Evolutionary conservation across 495 filamentous ascomycete genomes (phyloP), one percentile per base, ranked within the genome.

Genomic region (Hyaloscypha hepaticicola): DNA sequence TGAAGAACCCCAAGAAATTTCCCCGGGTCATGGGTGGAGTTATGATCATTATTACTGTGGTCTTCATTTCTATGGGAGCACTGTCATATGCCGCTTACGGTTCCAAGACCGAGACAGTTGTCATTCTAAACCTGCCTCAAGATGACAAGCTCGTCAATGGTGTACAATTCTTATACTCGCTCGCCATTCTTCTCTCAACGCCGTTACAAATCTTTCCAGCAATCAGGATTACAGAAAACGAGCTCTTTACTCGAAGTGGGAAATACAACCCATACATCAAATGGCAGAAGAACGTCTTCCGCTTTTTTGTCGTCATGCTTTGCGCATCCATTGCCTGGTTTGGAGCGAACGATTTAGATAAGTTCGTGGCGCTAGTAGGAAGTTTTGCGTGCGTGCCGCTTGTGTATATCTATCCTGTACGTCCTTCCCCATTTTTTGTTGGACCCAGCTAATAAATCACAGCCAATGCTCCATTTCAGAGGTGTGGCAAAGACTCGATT

Each of bases 351-450:
- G 89, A 97, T 78, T 80, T 99, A 61, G 95, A 99, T 77, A 97
- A 97, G 75, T 98, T 99, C 73, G 95, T 99, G 22, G 88, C 92
- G 19, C 80, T 99, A 26, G 92, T 98, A 25, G 95, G 95, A 61
- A 96, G 92, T 76, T 98, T 99, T 79, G 95, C 95, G 65, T 99
- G 95, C 77, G 92, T 99, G 72, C 95, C 95, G 29, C 79, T 99
- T 67, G 93, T 98, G 68, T 98, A 97, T 72, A 96, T 99, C 53
- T 99, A 99, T 74, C 96, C 95, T 60, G 93, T 96, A 83, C 78
- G 55, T 52, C 12, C 9, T 29, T 55, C 16, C 48, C 25, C 41
- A 49, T 41, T 21, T 34, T 26, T 41, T 48, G 6, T 24, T 14
- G 16, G 0, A 59, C 14, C 16, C 28, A 57, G 19, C 33, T 72